phyloP scores from a whole-genome alignment of 176 grass and related monocot genomes.

The Aegilops tauschii region DNA sequence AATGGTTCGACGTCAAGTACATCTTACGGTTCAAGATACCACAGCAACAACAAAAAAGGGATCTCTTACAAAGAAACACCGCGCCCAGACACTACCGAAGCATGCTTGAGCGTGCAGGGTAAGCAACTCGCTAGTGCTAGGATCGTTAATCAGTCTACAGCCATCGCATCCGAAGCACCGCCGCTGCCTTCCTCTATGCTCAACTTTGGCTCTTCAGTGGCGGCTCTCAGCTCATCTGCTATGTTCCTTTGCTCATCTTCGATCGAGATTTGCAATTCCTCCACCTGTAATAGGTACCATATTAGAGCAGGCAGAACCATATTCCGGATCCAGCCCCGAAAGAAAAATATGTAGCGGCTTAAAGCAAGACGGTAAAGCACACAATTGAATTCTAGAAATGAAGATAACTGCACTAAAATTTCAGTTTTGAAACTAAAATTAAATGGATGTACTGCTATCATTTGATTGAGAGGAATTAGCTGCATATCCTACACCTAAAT shows the following conservation, averaged over 20 bases:
- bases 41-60: not conserved
- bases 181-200: slow-evolving; percentile 62
- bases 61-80: not conserved
- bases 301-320: slow-evolving; percentile 1
- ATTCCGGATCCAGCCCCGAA: not conserved
- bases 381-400: not conserved
- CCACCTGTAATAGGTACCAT: slow-evolving; percentile 46
- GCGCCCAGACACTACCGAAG: not conserved
- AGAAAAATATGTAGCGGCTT: slow-evolving; percentile 1
- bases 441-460: not conserved
- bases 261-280: slow-evolving; percentile 72
- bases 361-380: not conserved
- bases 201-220: slow-evolving; percentile 54
- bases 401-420: not conserved
- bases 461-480: not conserved
- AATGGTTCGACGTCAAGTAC: not conserved
- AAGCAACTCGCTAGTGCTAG: not conserved
- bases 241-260: slow-evolving; percentile 83
- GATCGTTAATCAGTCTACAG: slow-evolving; percentile 51
- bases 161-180: slow-evolving; percentile 76
- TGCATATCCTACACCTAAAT: not conserved
- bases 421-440: not conserved
- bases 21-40: not conserved
- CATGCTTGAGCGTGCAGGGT: not conserved
- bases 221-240: slow-evolving; percentile 60